Percentiles rank a stretch among this genome's conserved stretches.
Evolutionary conservation across 345 rosid species (phyloP).

Genomic region (Brassica juncea): DNA sequence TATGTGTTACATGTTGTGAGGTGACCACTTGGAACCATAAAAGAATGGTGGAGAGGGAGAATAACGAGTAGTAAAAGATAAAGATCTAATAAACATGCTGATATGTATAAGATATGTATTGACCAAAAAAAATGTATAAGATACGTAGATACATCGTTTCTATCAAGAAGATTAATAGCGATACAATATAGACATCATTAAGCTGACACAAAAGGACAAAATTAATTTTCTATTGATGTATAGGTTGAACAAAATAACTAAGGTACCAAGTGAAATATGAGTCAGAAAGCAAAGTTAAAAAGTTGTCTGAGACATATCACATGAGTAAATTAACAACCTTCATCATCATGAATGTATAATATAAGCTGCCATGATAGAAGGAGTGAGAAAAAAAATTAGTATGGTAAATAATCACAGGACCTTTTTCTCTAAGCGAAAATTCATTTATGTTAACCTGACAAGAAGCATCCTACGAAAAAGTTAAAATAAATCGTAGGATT

Average conservation of each 20-base stretch:
- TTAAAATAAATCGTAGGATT: conserved; percentile 18
- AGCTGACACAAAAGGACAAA: background rate
- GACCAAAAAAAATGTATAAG: too few species aligned
- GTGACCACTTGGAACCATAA: conserved; percentile 23
- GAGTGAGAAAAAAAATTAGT: background rate
- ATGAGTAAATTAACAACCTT: conserved; percentile 29
- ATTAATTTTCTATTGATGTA: conserved; percentile 8
- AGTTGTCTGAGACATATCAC: conserved; percentile 27
- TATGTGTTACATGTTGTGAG: conserved; percentile 20
- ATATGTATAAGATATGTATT: background rate
- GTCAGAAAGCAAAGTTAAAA: conserved; percentile 38
- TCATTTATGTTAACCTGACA: conserved; percentile 17
- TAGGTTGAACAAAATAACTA: conserved; percentile 30
- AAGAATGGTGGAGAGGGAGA: conserved; percentile 34
- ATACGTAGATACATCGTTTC: background rate
- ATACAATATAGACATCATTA: background rate
- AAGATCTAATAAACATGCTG: conserved; percentile 11
- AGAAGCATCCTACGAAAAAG: conserved; percentile 29
- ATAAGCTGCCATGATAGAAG: conserved; percentile 29
- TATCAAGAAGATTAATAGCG: conserved; percentile 11
- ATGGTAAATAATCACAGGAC: conserved; percentile 3
- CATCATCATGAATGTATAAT: conserved; percentile 2
- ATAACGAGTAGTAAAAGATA: conserved; percentile 22
- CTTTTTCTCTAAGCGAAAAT: conserved; percentile 1
- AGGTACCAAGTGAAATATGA: conserved; percentile 38